Evolutionary conservation across 2,329 filamentous ascomycete species (phyloP), one percentile per base, ranked within the genome.

Genomic region (Cordyceps fumosorosea): DNA sequence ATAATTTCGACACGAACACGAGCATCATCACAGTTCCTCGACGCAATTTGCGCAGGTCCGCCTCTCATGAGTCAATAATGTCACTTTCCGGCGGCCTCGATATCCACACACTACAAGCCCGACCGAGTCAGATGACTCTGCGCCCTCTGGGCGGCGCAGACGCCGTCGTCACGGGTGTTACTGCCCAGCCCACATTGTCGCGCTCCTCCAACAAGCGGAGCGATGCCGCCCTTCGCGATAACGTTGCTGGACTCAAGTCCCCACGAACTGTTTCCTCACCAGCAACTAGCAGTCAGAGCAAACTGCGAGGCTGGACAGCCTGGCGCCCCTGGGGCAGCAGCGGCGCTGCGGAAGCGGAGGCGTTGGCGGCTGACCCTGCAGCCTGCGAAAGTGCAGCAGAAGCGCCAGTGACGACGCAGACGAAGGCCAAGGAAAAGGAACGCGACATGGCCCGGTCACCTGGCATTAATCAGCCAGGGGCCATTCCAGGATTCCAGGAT

Each of bases 41-140:
- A 72, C 75, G 0, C 65, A 69, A 67, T 74, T 74, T 93, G 4
- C 89, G 85, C 47, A 87, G 89, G 37, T 81, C 86, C 3, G 72
- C 86, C 2, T 96, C 93, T 1, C 91, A 96, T 68, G 93, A 97
- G 72, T 96, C 91, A 20, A 87, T 97, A 64, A 84, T 97, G 67
- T 97, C 93, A 0, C 83, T 96, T 1, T 85, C 88, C 0, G 92
- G 91, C 4, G 92, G 92, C 2, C 88, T 96, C 72, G 93, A 97
- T 71, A 96, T 96, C 56, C 92, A 96, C 72, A 92, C 89, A 0
- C 80, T 96, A 5, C 87, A 88, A 68, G 81, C 83, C 1, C 84
- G 89, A 4, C 90, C 91, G 0, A 90, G 89, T 40, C 90, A 96
- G 69, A 82, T 95, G 63, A 84, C 87, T 24, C 70, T 85, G 64